Conservation (phyloP, 108 stramenopile genomes). For the Stephanodiscus triporus region DNA sequence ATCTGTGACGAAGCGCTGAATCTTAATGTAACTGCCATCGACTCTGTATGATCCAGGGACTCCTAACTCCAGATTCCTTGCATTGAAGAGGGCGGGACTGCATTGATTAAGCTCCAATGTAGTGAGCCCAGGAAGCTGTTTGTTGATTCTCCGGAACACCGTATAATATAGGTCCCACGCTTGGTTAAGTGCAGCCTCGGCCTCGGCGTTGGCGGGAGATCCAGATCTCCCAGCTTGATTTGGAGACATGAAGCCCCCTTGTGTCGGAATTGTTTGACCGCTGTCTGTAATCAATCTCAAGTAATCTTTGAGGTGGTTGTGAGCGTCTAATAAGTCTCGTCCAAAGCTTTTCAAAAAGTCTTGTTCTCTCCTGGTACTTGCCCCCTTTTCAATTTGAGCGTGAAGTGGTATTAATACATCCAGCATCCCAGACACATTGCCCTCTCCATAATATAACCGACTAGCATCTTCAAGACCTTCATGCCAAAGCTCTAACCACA, state of each 20-base stretch:
- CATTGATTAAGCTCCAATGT: constrained; percentile 89
- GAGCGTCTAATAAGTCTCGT: constrained; percentile 79
- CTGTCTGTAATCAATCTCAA: constrained; percentile 56
- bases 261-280: constrained; percentile 66
- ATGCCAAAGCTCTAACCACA: constrained; percentile 99
- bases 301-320: constrained; percentile 70
- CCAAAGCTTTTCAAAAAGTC: constrained; percentile 87
- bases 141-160: constrained; percentile 95
- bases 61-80: constrained; percentile 89
- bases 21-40: constrained; percentile 91
- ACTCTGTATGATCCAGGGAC: constrained; percentile 97
- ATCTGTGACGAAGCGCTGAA: constrained; percentile 80
- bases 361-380: constrained; percentile 77
- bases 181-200: constrained; percentile 78
- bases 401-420: constrained; percentile 88
- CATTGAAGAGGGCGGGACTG: constrained; percentile 86
- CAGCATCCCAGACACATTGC: constrained; percentile 94
- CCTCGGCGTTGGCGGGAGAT: constrained; percentile 62
- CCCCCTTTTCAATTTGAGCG: constrained; percentile 77
- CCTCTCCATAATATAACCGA: constrained; percentile 88
- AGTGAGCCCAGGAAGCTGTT: constrained; percentile 87
- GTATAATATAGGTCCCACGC: constrained; percentile 98
- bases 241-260: constrained; percentile 49
- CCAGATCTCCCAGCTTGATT: constrained; percentile 26
- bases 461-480: constrained; percentile 96